These are phyloP conservation scores for Lactarius evosmus DNA, from an alignment of 768 basidiomycete genomes.

Conservation along the genomic window DNA sequence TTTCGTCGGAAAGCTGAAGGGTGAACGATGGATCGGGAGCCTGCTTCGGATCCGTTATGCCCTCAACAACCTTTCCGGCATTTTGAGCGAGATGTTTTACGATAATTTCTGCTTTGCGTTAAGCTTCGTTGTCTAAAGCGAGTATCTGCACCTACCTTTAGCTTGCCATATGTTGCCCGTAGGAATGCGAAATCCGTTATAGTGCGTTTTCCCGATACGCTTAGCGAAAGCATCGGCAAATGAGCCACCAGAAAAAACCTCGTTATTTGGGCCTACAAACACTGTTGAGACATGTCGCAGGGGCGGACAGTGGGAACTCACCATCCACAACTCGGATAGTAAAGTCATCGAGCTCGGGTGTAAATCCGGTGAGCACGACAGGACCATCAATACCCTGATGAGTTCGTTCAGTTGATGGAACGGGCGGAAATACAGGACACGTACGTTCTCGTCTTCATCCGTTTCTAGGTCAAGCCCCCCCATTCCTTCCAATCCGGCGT, in stretches of 20 bases:
- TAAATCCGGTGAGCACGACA: conserved; percentile 65
- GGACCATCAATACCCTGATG: conserved; percentile 69
- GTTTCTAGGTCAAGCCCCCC: conserved; percentile 80
- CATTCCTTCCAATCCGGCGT: conserved; percentile 83
- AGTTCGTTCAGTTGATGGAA: not conserved
- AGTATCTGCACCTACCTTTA: conserved; percentile 51
- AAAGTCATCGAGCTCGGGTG: conserved; percentile 82
- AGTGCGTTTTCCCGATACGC: conserved; percentile 68
- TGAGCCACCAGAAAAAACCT: conserved; percentile 50
- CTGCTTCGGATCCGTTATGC: conserved; percentile 48
- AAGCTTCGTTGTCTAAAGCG: not conserved
- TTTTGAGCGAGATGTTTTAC: conserved; percentile 55
- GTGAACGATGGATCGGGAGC: conserved; percentile 79
- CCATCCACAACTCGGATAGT: conserved; percentile 75
- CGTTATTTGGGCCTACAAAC: conserved; percentile 54
- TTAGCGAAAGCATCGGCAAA: conserved; percentile 56
- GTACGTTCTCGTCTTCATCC: conserved; percentile 69
- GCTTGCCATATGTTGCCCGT: conserved; percentile 79
- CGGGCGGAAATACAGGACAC: conserved; percentile 29
- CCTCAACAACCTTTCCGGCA: conserved; percentile 51
- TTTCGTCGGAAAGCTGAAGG: conserved; percentile 72
- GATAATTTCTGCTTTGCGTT: conserved; percentile 51
- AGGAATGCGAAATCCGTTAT: conserved; percentile 57
- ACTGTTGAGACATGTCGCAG: not conserved
- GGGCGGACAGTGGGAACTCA: conserved; percentile 33